phyloP scores from a whole-genome alignment of 2,329 filamentous ascomycete genomes.

The Karstenula rhodostoma region DNA sequence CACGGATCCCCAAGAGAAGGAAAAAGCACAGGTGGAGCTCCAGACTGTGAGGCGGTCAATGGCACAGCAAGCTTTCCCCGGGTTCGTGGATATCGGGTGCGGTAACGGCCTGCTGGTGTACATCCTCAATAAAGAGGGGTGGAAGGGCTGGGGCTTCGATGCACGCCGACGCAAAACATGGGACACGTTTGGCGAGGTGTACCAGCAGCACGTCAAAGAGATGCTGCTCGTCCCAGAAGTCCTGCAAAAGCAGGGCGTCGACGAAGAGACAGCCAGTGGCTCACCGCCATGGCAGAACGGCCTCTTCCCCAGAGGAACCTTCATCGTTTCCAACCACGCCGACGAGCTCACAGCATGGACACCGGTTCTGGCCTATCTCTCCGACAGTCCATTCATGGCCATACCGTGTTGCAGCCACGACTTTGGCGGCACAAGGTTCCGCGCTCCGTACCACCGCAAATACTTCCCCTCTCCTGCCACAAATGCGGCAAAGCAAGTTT shows the following conservation, averaged over 20 bases:
- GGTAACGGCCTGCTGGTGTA: conserved; percentile 92
- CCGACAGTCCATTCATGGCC: conserved; percentile 81
- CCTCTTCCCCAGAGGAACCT: conserved; percentile 75
- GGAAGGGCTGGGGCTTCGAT: conserved; percentile 88
- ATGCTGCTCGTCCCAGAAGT: conserved; percentile 67
- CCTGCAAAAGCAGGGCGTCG: conserved; percentile 27
- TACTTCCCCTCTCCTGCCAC: conserved; percentile 23
- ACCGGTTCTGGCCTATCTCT: conserved; percentile 81
- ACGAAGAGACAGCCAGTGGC: conserved; percentile 3
- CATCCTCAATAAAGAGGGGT: conserved; percentile 82
- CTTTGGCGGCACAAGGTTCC: conserved; percentile 76
- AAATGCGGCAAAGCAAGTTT: conserved; percentile 56
- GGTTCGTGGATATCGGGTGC: conserved; percentile 95
- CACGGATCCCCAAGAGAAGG: conserved; percentile 16
- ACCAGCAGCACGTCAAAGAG: conserved; percentile 63
- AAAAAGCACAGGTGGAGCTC: neutral
- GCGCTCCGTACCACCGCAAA: conserved; percentile 59
- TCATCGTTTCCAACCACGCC: conserved; percentile 96
- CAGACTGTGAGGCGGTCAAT: conserved; percentile 3
- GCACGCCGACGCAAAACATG: conserved; percentile 87
- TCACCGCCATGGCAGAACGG: conserved; percentile 62
- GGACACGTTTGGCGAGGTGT: conserved; percentile 69
- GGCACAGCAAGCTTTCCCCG: conserved; percentile 67
- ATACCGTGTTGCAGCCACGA: conserved; percentile 96
- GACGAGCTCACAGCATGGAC: conserved; percentile 98